phyloP scores from a whole-genome alignment of 78 protist genomes.

The Creolimax fragrantissima region DNA sequence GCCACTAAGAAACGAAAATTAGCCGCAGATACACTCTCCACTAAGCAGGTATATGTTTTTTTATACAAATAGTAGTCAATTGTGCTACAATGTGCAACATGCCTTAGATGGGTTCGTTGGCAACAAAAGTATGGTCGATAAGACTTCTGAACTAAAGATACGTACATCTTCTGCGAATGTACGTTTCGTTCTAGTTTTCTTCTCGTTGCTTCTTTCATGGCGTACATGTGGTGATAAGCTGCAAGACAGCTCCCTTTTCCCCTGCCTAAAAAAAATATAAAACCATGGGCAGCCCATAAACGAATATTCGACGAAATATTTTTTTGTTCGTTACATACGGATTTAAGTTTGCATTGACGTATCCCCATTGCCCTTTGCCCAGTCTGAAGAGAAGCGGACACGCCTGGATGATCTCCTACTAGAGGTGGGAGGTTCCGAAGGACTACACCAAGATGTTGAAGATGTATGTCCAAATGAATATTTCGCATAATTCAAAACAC shows the following conservation, averaged over 20 bases:
- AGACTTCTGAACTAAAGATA: background rate
- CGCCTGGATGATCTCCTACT: background rate
- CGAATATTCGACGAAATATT: background rate
- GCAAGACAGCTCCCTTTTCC: background rate
- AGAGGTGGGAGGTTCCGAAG: background rate
- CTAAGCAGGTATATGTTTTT: background rate
- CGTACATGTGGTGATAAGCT: background rate
- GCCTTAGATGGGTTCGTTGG: background rate
- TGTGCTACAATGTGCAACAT: background rate
- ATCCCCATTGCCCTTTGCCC: too few relatives aligned
- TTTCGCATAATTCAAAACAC: too few relatives aligned
- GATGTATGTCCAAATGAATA: too few relatives aligned
- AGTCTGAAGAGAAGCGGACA: background rate
- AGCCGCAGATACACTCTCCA: background rate
- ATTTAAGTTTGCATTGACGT: background rate
- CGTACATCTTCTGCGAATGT: background rate
- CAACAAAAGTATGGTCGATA: background rate
- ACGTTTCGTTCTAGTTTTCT: too few relatives aligned
- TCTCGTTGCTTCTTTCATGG: too few relatives aligned
- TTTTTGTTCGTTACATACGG: background rate
- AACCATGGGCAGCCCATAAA: background rate
- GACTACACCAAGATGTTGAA: background rate
- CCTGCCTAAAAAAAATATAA: background rate
- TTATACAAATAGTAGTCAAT: background rate
- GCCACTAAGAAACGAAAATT: background rate